phyloP scores from a whole-genome alignment of 2,329 filamentous ascomycete species.

The Penicillium capsulatum region DNA sequence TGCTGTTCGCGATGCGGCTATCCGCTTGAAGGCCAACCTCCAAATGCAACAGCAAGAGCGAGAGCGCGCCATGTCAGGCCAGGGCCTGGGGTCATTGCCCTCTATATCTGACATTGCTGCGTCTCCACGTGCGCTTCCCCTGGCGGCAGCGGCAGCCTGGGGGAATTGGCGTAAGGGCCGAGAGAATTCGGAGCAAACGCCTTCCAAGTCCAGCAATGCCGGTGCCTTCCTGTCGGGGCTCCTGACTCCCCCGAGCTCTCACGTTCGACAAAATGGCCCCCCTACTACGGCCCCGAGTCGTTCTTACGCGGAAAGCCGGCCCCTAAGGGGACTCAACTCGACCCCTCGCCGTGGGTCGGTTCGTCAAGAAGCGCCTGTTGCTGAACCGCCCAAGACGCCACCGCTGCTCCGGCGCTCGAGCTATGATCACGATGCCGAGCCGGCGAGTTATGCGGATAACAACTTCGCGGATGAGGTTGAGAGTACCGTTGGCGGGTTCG shows the following conservation, averaged over 20 bases:
- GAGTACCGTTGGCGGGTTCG: conserved; percentile 44
- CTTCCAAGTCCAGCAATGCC: conserved; percentile 55
- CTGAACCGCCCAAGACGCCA: conserved; percentile 47
- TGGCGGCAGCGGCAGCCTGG: conserved; percentile 93
- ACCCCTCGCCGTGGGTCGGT: conserved; percentile 29
- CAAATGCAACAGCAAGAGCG: conserved; percentile 98
- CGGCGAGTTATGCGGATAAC: conserved; percentile 44
- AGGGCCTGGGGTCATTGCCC: conserved; percentile 68
- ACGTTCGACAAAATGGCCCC: conserved; percentile 59
- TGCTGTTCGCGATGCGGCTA: conserved; percentile 81
- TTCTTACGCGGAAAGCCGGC: conserved; percentile 34
- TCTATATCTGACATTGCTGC: conserved; percentile 71
- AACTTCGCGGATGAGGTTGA: conserved; percentile 50
- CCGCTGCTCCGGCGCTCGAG: conserved; percentile 52
- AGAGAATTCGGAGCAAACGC: conserved; percentile 52
- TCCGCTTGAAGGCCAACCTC: conserved; percentile 86
- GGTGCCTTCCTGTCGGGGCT: conserved; percentile 70
- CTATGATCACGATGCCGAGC: conserved; percentile 59
- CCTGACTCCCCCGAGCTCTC: conserved; percentile 81
- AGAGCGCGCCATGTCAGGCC: conserved; percentile 70
- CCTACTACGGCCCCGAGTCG: conserved; percentile 34
- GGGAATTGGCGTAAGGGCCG: conserved; percentile 82
- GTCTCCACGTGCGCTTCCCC: conserved; percentile 71
- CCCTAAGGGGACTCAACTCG: conserved; percentile 31
- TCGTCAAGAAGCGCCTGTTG: conserved; percentile 28